Evolutionary conservation across 768 basidiomycete genomes (phyloP), one percentile per base, ranked within the genome.

Genomic region (Suillus subaureus): DNA sequence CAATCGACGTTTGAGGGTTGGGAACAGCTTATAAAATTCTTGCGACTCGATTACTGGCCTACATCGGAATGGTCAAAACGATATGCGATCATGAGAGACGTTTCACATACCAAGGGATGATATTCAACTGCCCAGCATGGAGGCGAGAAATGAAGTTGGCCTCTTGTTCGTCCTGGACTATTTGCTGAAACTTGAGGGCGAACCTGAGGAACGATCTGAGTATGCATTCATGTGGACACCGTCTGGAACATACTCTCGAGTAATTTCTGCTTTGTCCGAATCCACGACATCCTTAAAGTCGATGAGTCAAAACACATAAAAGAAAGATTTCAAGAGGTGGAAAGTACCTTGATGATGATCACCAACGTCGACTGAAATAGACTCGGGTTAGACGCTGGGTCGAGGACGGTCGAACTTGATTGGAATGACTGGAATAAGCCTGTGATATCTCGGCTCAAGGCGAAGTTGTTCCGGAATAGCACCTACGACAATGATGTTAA

Each of bases 401-500:
- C 86, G 2, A 89, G 72, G 12, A 89, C 81, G 0, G 84, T 81
- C 0, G 84, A 82, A 21, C 84, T 85, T 0, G 85, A 83, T 67
- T 87, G 86, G 75, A 87, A 88, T 0, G 86, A 87, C 65, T 85
- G 84, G 64, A 89, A 89, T 3, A 88, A 81, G 2, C 85, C 85
- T 6, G 83, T 80, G n/a, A 89, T 86, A 67, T 88, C 86, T 26
- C 87, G 79, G 55, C 85, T 84, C 4, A 89, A 74, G 0, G 87
- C 86, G 64, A 89, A 89, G 62, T 89, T 89, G 64, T 89, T 88
- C 4, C 88, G 83, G 76, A 88, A 88, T 2, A 88, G 74, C 2
- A 89, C 85, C 88, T 89, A 64, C 21, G 37, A 12, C 7, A 9
- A 62, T 11, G 4, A 37, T 5, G 18, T 64, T n/a, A 31, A 39